phyloP scores from a whole-genome alignment of 2,329 filamentous ascomycete species.

The Colletotrichum simmondsii region DNA sequence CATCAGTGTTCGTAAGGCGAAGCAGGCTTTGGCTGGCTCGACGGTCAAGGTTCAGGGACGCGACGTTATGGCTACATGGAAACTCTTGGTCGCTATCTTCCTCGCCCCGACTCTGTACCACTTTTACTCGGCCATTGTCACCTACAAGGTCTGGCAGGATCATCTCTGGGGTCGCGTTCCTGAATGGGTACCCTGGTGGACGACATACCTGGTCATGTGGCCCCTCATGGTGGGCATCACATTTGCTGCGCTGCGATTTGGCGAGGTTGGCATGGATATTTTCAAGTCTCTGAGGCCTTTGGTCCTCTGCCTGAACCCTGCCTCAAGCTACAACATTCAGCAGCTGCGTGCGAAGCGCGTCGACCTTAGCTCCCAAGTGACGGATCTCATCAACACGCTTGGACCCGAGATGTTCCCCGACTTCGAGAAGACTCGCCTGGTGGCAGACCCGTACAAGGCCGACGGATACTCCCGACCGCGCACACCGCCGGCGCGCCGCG shows the following conservation, averaged over 20 bases:
- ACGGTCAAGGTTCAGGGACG: slow-evolving; percentile 89
- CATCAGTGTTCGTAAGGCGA: slow-evolving; percentile 84
- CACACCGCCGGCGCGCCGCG: slow-evolving; percentile 47
- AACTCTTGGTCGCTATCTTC: slow-evolving; percentile 86
- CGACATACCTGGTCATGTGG: slow-evolving; percentile 79
- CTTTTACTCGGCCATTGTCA: slow-evolving; percentile 80
- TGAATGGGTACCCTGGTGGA: slow-evolving; percentile 81
- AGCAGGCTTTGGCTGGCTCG: slow-evolving; percentile 84
- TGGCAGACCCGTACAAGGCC: slow-evolving; percentile 64
- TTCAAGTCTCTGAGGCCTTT: slow-evolving; percentile 93
- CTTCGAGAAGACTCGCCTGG: slow-evolving; percentile 81
- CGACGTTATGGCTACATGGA: slow-evolving; percentile 95
- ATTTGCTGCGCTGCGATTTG: slow-evolving; percentile 92
- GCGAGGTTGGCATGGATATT: slow-evolving; percentile 99
- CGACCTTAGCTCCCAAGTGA: slow-evolving; percentile 83
- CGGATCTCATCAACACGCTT: slow-evolving; percentile 91
- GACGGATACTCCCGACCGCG: slow-evolving; percentile 44
- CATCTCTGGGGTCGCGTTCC: slow-evolving; percentile 86
- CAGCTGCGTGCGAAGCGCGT: slow-evolving; percentile 79
- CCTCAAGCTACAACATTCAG: slow-evolving; percentile 84
- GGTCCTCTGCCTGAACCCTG: slow-evolving; percentile 84
- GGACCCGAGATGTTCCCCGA: slow-evolving; percentile 98
- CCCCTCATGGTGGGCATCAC: slow-evolving; percentile 88
- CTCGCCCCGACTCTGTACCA: slow-evolving; percentile 86
- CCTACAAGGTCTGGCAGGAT: slow-evolving; percentile 83